Base-by-base conservation (phyloP, 1,139 yeast species). In the Groenewaldozyma auringiensis region DNA sequence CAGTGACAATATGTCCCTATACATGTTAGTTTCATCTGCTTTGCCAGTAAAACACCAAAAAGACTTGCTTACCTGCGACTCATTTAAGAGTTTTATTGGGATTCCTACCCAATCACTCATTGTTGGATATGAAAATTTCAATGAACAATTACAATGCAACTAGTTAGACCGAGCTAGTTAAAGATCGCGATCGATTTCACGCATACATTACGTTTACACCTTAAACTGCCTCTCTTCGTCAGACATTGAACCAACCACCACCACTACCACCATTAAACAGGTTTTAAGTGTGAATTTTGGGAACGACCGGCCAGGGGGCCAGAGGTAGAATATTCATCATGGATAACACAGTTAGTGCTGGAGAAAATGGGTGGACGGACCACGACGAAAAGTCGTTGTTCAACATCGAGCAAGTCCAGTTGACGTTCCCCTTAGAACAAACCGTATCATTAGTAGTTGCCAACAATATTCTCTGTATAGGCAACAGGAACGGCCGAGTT, bases 71-170 rank as follows among this genome's bases (percentile, higher is more conserved):
- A 70, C 75, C 59, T 78, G 83, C 9, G 96, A 87, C 65, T 88
- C 98, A 60, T 81, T 86, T 45, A 92, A 72, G 36, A 92, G 79
- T 63, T 89, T 83, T 11, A 88, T 81, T 4, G 97, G 97, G 42
- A 88, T 80, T 42, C 89, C 86, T 49, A 82, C 75, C 25, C 53
- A 43, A 17, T 56, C 43, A 48, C 51, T 48, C 53, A 49, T 52
- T 33, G 27, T 21, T n/a, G n/a, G n/a, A n/a, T n/a, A n/a, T n/a
- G n/a, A n/a, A n/a, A n/a, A n/a, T n/a, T n/a, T n/a, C n/a, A n/a
- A n/a, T n/a, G n/a, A n/a, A n/a, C n/a, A n/a, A n/a, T n/a, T n/a
- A n/a, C n/a, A n/a, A n/a, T n/a, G n/a, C n/a, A n/a, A n/a, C n/a
- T n/a, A n/a, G n/a, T n/a, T n/a, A n/a, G n/a, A n/a, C n/a, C n/a